Percentiles rank a stretch among this genome's conserved stretches.
phyloP scores from a whole-genome alignment of 345 rosid species.

The Arabidopsis suecica region DNA sequence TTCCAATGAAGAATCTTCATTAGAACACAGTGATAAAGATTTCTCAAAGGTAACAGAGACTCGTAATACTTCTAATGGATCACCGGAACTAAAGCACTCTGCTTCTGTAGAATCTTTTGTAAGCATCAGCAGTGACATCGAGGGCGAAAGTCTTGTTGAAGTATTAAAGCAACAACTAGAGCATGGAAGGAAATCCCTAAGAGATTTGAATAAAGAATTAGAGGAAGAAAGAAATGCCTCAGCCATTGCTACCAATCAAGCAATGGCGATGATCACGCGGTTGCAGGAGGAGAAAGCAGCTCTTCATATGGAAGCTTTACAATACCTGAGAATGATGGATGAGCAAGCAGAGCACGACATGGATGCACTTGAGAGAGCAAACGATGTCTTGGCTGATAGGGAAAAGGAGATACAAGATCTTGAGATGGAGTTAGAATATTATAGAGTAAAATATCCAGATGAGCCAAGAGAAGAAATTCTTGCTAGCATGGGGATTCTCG shows the following conservation, averaged over 20 bases:
- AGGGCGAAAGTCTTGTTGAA: constrained; percentile 61
- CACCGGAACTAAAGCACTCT: constrained; percentile 52
- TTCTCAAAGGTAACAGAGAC: constrained; percentile 41
- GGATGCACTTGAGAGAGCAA: constrained; percentile 69
- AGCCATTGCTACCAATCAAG: constrained; percentile 66
- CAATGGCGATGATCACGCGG: constrained; percentile 88
- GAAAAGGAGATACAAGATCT: constrained; percentile 78
- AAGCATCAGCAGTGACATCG: constrained; percentile 62
- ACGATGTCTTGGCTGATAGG: constrained; percentile 66
- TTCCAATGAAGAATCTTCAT: constrained; percentile 27
- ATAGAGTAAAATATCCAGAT: constrained; percentile 49
- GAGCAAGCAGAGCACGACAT: constrained; percentile 82
- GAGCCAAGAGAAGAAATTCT: constrained; percentile 44
- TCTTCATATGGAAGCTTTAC: constrained; percentile 81
- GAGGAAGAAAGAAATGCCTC: constrained; percentile 84
- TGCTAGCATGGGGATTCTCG: constrained; percentile 43
- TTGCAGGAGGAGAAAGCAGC: constrained; percentile 89
- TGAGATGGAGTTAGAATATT: constrained; percentile 69
- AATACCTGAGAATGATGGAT: constrained; percentile 91
- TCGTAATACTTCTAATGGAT: constrained; percentile 40
- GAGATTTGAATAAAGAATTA: constrained; percentile 57
- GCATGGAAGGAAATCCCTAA: constrained; percentile 53
- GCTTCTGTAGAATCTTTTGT: constrained; percentile 56
- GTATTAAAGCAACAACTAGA: constrained; percentile 63
- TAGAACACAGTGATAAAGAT: constrained; percentile 28